These are phyloP conservation scores for Naegleria lovaniensis DNA, from an alignment of 208 protist genomes.

Conservation along the genomic window DNA sequence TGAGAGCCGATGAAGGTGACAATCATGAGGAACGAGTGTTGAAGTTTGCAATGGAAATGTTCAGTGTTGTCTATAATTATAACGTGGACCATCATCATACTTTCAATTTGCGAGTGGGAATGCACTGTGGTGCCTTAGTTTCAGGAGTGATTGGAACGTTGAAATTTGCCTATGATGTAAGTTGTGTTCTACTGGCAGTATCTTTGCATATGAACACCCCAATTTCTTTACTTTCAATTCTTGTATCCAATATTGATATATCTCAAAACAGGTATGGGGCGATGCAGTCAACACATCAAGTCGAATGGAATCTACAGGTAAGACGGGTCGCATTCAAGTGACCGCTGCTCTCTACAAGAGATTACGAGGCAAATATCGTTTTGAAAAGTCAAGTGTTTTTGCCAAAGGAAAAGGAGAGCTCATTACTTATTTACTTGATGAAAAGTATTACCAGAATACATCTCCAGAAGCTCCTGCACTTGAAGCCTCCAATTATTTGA, in stretches of 20 bases:
- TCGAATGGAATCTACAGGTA: conserved; percentile 29
- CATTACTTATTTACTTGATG: not conserved
- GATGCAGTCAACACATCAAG: not conserved
- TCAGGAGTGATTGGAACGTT: not conserved
- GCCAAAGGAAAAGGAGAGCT: conserved; percentile 3
- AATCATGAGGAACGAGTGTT: not conserved
- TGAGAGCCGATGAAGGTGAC: not conserved
- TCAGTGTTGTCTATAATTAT: not conserved
- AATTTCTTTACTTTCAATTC: too few relatives aligned
- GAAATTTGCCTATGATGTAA: conserved; percentile 2
- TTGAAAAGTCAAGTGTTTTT: not conserved
- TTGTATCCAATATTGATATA: too few relatives aligned
- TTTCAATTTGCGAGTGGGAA: not conserved
- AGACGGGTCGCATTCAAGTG: conserved; percentile 36
- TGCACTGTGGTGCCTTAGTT: not conserved
- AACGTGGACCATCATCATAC: not conserved
- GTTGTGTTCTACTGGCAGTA: too few relatives aligned
- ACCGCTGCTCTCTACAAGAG: too few relatives aligned
- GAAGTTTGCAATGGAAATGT: not conserved
- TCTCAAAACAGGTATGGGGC: not conserved
- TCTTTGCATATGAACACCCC: too few relatives aligned
- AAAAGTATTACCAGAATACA: not conserved
- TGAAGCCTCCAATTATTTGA: not conserved
- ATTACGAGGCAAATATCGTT: not conserved
- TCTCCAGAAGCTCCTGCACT: not conserved